Conservation (phyloP, 2,329 filamentous ascomycete genomes). For the Fusarium humuli region DNA sequence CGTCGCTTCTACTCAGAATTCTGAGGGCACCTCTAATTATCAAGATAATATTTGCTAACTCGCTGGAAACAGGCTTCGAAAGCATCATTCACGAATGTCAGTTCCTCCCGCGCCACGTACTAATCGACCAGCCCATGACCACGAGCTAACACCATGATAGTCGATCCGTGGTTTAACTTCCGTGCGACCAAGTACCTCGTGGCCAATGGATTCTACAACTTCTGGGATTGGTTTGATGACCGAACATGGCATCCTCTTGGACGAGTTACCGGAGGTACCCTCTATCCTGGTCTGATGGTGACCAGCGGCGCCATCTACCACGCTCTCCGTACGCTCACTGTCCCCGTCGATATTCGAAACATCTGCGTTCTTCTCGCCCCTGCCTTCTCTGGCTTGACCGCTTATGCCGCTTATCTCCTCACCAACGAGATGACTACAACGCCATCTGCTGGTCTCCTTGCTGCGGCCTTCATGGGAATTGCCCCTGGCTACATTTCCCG, state of each 20-base stretch:
- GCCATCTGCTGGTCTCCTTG: slow-evolving; percentile 92
- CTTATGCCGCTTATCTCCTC: slow-evolving; percentile 91
- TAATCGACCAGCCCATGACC: slow-evolving; percentile 10
- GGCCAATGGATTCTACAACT: slow-evolving; percentile 96
- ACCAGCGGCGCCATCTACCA: slow-evolving; percentile 98
- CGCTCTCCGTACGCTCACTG: slow-evolving; percentile 83
- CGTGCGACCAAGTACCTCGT: slow-evolving; percentile 98
- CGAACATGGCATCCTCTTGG: slow-evolving; percentile 99
- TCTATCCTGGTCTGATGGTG: slow-evolving; percentile 99
- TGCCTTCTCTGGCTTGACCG: slow-evolving; percentile 92
- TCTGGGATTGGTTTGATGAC: slow-evolving; percentile 99
- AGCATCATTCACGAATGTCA: slow-evolving; percentile 99
- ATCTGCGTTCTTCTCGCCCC: slow-evolving; percentile 97
- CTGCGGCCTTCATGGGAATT: slow-evolving; percentile 97
- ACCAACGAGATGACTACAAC: slow-evolving; percentile 98
- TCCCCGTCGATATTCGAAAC: slow-evolving; percentile 98
- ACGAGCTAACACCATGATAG: slow-evolving; percentile 62
- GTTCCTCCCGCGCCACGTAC: slow-evolving; percentile 55
- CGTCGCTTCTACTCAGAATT: not conserved
- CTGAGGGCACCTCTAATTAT: not conserved
- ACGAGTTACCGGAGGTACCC: slow-evolving; percentile 97
- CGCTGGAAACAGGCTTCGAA: slow-evolving; percentile 77
- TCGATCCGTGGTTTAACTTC: slow-evolving; percentile 99
- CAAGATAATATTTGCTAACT: slow-evolving; percentile 49
- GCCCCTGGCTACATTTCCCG: slow-evolving; percentile 97